Conservation (phyloP, 129 eudicot genomes). For the Flaveria robusta region DNA sequence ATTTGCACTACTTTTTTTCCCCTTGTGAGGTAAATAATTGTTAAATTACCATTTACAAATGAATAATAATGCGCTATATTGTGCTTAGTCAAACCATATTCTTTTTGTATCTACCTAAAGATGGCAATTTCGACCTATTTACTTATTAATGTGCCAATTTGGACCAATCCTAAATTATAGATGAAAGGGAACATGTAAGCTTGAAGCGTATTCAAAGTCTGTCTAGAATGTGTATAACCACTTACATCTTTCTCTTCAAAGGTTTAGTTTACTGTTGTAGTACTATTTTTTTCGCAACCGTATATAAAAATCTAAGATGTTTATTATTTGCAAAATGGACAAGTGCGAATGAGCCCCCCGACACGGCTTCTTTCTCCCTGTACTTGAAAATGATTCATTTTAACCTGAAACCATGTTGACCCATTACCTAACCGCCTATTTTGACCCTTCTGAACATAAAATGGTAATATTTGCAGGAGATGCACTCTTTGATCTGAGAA, state of each 20-base stretch:
- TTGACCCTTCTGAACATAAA: not conserved
- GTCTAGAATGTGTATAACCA: not conserved
- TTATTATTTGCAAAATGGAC: not conserved
- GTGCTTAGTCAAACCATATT: not conserved
- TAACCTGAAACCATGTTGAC: not conserved
- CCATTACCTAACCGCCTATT: not conserved
- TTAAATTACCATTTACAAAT: conserved; percentile 1
- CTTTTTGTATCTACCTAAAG: not conserved
- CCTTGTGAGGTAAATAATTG: not conserved
- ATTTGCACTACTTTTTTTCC: conserved; percentile 1
- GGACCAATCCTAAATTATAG: not conserved
- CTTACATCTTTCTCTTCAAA: not conserved
- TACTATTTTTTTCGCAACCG: not conserved
- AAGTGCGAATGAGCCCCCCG: not conserved
- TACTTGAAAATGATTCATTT: not conserved
- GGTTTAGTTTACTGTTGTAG: not conserved
- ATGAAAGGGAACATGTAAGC: not conserved
- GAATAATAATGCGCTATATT: not conserved
- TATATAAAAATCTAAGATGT: not conserved
- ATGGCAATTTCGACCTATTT: not conserved
- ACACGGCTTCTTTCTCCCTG: not conserved
- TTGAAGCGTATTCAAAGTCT: not conserved
- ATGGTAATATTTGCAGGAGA: conserved; percentile 59
- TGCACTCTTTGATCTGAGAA: conserved; percentile 71
- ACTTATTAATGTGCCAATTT: not conserved